A percentile compares a stretch with the other conserved stretches of the same genome.
These are phyloP conservation scores for Apiotrichum brassicae DNA, from an alignment of 1,284 basidiomycete species.

Conservation along the genomic window DNA sequence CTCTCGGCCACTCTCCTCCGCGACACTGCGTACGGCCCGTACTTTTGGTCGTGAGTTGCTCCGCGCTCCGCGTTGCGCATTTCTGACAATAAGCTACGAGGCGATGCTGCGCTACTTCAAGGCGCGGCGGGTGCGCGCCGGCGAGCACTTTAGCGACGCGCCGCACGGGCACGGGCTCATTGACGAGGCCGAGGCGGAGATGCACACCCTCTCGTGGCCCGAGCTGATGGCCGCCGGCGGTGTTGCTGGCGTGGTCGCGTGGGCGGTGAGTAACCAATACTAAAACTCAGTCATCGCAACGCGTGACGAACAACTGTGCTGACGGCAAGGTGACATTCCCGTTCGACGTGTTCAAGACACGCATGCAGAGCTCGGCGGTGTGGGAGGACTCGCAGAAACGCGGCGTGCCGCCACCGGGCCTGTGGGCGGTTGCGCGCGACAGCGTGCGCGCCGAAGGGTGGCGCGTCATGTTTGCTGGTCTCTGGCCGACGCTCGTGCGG, in stretches of 20 bases:
- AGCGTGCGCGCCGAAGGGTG: slow-evolving; percentile 62
- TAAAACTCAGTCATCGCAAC: too few species aligned
- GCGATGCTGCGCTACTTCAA: slow-evolving; percentile 60
- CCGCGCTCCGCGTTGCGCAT: too few species aligned
- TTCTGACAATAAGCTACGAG: slow-evolving; percentile 55
- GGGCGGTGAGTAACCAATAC: slow-evolving; percentile 38
- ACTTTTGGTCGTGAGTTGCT: slow-evolving; percentile 62
- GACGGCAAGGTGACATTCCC: slow-evolving; percentile 59
- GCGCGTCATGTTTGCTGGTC: slow-evolving; percentile 64
- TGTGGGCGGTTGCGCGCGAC: slow-evolving; percentile 40
- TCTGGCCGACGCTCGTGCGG: slow-evolving; percentile 72
- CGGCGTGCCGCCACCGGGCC: slow-evolving; percentile 1
- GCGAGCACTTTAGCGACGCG: slow-evolving; percentile 6
- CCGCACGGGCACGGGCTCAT: slow-evolving; percentile 40
- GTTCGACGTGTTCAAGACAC: slow-evolving; percentile 78
- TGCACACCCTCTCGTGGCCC: slow-evolving; percentile 53
- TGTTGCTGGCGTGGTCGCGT: slow-evolving; percentile 57
- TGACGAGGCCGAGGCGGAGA: slow-evolving; percentile 51
- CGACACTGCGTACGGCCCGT: slow-evolving; percentile 73
- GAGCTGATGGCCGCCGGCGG: slow-evolving; percentile 69
- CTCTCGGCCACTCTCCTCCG: slow-evolving; percentile 63
- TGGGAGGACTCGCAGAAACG: slow-evolving; percentile 47
- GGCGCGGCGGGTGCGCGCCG: slow-evolving; percentile 15
- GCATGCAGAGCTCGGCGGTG: slow-evolving; percentile 62
- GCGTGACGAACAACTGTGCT: neutral